Evolutionary conservation across 495 filamentous ascomycete species (phyloP).

Genomic region (Talaromyces wortmannii): DNA sequence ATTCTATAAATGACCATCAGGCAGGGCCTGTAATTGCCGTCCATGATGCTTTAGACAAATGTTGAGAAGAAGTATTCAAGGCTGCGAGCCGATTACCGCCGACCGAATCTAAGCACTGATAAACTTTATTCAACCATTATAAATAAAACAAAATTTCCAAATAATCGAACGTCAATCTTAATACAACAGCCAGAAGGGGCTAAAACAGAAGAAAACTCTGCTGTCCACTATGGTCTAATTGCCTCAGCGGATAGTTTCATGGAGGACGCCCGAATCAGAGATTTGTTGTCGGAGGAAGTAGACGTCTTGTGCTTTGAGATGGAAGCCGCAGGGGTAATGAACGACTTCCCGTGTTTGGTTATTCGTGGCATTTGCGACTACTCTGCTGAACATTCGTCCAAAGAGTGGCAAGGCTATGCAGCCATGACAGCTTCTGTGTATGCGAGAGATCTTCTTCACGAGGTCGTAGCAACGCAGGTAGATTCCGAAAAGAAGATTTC

Average conservation of each 20-base stretch:
- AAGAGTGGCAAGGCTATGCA: conserved; percentile 18
- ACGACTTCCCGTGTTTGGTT: conserved; percentile 13
- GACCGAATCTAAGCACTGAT: too few species aligned
- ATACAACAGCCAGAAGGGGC: conserved; percentile 5
- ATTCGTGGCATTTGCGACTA: conserved; percentile 21
- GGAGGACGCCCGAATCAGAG: conserved; percentile 17
- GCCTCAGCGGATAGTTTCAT: conserved; percentile 24
- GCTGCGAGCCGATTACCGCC: too few species aligned
- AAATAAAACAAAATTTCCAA: too few species aligned
- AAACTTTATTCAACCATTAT: too few species aligned
- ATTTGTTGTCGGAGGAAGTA: conserved; percentile 11
- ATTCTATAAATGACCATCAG: conserved; percentile 6
- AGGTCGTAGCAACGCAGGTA: conserved; percentile 18
- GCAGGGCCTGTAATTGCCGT: conserved; percentile 22
- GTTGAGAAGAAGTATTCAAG: conserved; percentile 1
- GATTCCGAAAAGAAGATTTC: conserved; percentile 25
- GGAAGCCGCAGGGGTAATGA: conserved; percentile 26
- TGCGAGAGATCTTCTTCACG: conserved; percentile 12
- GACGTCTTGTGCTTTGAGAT: conserved; percentile 14
- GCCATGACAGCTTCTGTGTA: conserved; percentile 15
- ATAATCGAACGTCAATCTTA: not conserved
- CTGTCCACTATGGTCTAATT: conserved; percentile 21
- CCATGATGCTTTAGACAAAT: conserved; percentile 36
- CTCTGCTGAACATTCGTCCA: conserved; percentile 16
- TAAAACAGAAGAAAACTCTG: conserved; percentile 16